phyloP scores from a whole-genome alignment of 495 filamentous ascomycete species.

The Podospora comata region DNA sequence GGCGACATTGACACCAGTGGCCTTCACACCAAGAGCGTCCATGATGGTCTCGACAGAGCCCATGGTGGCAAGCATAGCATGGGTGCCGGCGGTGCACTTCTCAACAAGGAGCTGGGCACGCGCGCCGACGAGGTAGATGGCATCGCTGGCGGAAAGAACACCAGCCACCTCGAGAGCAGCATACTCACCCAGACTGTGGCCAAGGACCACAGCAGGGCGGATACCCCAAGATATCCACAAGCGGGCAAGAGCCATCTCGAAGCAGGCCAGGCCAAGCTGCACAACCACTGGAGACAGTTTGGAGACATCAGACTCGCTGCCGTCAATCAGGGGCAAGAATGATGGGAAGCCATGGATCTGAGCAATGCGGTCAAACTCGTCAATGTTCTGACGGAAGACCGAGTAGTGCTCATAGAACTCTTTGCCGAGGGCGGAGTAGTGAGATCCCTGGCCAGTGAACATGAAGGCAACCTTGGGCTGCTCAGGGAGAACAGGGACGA shows the following conservation, averaged over 20 bases:
- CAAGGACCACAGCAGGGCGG: slow-evolving; percentile 70
- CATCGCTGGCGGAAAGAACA: slow-evolving; percentile 72
- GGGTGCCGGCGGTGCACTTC: slow-evolving; percentile 67
- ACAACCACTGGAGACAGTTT: slow-evolving; percentile 69
- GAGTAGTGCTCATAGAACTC: slow-evolving; percentile 63
- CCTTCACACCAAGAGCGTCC: slow-evolving; percentile 39
- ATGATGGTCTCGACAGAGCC: slow-evolving; percentile 42
- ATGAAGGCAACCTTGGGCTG: slow-evolving; percentile 60
- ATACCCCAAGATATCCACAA: slow-evolving; percentile 80
- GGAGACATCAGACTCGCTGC: slow-evolving; percentile 53
- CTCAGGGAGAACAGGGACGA: slow-evolving; percentile 45
- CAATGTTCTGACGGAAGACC: slow-evolving; percentile 67
- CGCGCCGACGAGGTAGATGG: slow-evolving; percentile 74
- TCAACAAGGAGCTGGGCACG: slow-evolving; percentile 73
- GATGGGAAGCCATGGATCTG: slow-evolving; percentile 67
- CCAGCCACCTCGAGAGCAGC: slow-evolving; percentile 80
- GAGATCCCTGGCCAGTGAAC: slow-evolving; percentile 70
- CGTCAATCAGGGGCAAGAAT: slow-evolving; percentile 64
- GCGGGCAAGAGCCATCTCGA: slow-evolving; percentile 82
- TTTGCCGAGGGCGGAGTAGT: slow-evolving; percentile 65
- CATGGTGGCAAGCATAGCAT: slow-evolving; percentile 63
- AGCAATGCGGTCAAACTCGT: slow-evolving; percentile 66
- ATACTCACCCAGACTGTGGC: slow-evolving; percentile 86
- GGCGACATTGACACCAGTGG: slow-evolving; percentile 43
- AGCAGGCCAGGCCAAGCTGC: slow-evolving; percentile 71